Percentiles rank a stretch among this genome's conserved stretches.
Conservation (phyloP, 2,329 filamentous ascomycete genomes). For the Elsinoe necatrix region DNA sequence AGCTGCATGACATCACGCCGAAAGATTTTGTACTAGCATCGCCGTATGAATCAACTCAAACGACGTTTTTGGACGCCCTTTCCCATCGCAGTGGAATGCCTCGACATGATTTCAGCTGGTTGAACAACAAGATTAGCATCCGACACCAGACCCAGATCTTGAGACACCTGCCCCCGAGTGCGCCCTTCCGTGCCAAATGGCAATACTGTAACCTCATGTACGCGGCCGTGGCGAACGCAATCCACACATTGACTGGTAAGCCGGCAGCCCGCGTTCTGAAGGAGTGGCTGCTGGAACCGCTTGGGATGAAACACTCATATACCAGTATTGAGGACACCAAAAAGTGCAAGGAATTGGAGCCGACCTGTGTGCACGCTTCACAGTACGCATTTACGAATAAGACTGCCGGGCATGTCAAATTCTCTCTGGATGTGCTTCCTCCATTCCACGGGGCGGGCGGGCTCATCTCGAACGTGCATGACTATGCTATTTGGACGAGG, state of each 20-base stretch:
- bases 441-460: slow-evolving; percentile 22
- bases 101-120: slow-evolving; percentile 25
- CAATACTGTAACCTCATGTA: slow-evolving; percentile 50
- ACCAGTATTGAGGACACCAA: slow-evolving; percentile 31
- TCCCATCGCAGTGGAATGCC: slow-evolving; percentile 32
- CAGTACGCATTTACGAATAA: slow-evolving; percentile 23
- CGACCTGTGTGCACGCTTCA: slow-evolving; percentile 19
- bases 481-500: slow-evolving; percentile 46
- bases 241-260: slow-evolving; percentile 36
- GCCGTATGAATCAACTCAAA: slow-evolving; percentile 21
- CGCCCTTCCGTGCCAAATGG: slow-evolving; percentile 33
- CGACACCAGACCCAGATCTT: slow-evolving; percentile 35
- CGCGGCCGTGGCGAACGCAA: slow-evolving; percentile 38
- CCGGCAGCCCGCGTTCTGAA: slow-evolving; percentile 29
- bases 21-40: slow-evolving; percentile 30
- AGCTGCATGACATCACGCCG: slow-evolving; percentile 29
- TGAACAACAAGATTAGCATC: slow-evolving; percentile 24
- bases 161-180: slow-evolving; percentile 35
- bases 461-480: slow-evolving; percentile 39
- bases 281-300: slow-evolving; percentile 32
- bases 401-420: slow-evolving; percentile 12
- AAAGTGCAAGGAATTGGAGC: slow-evolving; percentile 13
- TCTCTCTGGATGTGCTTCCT: slow-evolving; percentile 17
- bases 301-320: slow-evolving; percentile 35
- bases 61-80: slow-evolving; percentile 30